A percentile compares a stretch with the other conserved stretches of the same genome.
Evolutionary conservation across 1,284 basidiomycete genomes (phyloP).

Genomic region (Trichosporon ovoides): DNA sequence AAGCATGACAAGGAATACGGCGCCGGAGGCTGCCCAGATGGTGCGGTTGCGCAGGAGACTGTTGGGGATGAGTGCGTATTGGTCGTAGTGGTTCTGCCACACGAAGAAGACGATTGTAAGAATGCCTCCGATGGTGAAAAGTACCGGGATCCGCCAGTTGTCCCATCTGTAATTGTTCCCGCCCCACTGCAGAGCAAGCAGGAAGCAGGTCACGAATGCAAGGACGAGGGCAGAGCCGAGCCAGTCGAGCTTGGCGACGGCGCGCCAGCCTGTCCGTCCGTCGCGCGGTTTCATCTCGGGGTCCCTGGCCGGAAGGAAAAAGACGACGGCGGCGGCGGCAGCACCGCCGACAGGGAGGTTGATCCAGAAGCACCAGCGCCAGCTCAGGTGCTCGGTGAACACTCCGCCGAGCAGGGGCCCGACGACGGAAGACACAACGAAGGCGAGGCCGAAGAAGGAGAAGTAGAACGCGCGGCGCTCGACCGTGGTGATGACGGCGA

Average conservation of each 20-base stretch:
- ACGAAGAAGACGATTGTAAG: constrained; percentile 42
- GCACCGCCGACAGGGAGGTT: constrained; percentile 51
- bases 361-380: constrained; percentile 53
- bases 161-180: constrained; percentile 44
- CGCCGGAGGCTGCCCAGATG: constrained; percentile 39
- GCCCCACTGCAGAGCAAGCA: constrained; percentile 51
- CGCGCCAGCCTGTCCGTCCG: constrained; percentile 21
- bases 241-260: constrained; percentile 47
- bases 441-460: constrained; percentile 41
- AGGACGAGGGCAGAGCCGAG: constrained; percentile 49
- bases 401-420: constrained; percentile 49
- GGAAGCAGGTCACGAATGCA: constrained; percentile 46
- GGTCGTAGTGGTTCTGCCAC: constrained; percentile 46
- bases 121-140: constrained; percentile 47
- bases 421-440: constrained; percentile 46
- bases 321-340: constrained; percentile 45
- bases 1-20: constrained; percentile 50
- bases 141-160: constrained; percentile 43
- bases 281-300: constrained; percentile 34
- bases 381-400: constrained; percentile 51
- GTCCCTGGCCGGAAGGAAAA: constrained; percentile 51
- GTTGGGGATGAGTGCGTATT: constrained; percentile 41
- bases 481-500: constrained; percentile 46
- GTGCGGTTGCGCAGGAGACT: constrained; percentile 41
- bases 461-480: constrained; percentile 50